A percentile compares a stretch with the other conserved stretches of the same genome.
Evolutionary conservation across 441 rosid species (phyloP).

Genomic region (Isatis lusitanica): DNA sequence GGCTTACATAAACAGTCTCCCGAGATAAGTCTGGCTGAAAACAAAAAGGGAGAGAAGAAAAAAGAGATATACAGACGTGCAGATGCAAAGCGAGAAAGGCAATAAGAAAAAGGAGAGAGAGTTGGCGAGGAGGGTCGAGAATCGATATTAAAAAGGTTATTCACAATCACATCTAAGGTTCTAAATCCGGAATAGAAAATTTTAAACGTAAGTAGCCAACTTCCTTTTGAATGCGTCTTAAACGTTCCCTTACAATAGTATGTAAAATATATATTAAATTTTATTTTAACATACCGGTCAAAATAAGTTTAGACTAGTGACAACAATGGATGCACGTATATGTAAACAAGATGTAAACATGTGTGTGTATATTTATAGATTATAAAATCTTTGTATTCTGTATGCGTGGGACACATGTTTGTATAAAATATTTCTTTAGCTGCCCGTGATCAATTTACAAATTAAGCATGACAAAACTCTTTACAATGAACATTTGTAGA

Average conservation of each 20-base stretch:
- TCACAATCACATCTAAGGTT: neutral
- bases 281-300: neutral
- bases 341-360: neutral
- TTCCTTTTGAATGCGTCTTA: neutral
- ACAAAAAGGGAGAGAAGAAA: neutral
- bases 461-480: neutral
- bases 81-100: neutral
- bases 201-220: slow-evolving; percentile 15
- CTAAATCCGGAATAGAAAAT: neutral
- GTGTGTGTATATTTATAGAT: neutral
- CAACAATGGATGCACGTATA: neutral
- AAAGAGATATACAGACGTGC: neutral
- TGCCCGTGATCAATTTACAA: neutral
- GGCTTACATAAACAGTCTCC: neutral
- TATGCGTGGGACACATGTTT: neutral
- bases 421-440: neutral
- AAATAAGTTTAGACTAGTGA: neutral
- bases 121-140: slow-evolving; percentile 2
- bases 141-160: neutral
- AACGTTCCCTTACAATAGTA: slow-evolving; percentile 6
- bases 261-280: neutral
- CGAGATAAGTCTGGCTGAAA: neutral
- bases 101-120: neutral
- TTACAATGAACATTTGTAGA: neutral
- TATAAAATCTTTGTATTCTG: neutral